Percentiles rank a stretch among this genome's conserved stretches.
phyloP scores from a whole-genome alignment of 176 grass and related monocot species.

The Lolium multiflorum region DNA sequence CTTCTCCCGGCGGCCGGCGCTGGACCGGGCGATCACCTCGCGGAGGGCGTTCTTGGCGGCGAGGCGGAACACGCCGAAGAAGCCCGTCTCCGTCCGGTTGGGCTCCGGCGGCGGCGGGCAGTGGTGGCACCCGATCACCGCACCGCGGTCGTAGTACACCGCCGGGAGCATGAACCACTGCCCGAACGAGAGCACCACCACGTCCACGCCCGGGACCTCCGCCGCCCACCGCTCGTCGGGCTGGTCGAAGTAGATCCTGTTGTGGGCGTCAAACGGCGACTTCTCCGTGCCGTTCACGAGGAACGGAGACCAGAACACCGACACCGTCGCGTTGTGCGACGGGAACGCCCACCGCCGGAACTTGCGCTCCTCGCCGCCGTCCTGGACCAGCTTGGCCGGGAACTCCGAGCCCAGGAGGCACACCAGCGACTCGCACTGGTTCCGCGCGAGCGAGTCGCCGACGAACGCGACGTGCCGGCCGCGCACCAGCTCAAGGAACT shows the following conservation, averaged over 20 bases:
- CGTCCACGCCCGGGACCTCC: slow-evolving; percentile 55
- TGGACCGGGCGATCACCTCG: slow-evolving; percentile 41
- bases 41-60: slow-evolving; percentile 63
- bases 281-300: slow-evolving; percentile 75
- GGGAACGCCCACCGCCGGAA: slow-evolving; percentile 49
- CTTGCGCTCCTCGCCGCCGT: slow-evolving; percentile 45
- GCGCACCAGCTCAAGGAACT: slow-evolving; percentile 28
- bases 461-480: slow-evolving; percentile 47
- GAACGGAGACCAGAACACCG: slow-evolving; percentile 58
- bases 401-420: slow-evolving; percentile 56
- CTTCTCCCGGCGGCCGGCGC: slow-evolving; percentile 14
- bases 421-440: slow-evolving; percentile 51
- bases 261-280: slow-evolving; percentile 50
- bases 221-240: slow-evolving; percentile 70
- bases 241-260: slow-evolving; percentile 65
- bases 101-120: slow-evolving; percentile 58
- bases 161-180: slow-evolving; percentile 90
- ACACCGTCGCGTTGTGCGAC: slow-evolving; percentile 36
- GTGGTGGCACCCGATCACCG: slow-evolving; percentile 75
- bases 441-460: slow-evolving; percentile 50
- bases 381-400: slow-evolving; percentile 46
- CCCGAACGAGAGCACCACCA: slow-evolving; percentile 71
- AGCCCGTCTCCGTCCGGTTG: slow-evolving; percentile 74
- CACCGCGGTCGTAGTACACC: slow-evolving; percentile 69
- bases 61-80: slow-evolving; percentile 77